Evolutionary conservation across 768 basidiomycete species (phyloP), one percentile per base, ranked within the genome.

Genomic region (Brasilioporus rufonigricans): DNA sequence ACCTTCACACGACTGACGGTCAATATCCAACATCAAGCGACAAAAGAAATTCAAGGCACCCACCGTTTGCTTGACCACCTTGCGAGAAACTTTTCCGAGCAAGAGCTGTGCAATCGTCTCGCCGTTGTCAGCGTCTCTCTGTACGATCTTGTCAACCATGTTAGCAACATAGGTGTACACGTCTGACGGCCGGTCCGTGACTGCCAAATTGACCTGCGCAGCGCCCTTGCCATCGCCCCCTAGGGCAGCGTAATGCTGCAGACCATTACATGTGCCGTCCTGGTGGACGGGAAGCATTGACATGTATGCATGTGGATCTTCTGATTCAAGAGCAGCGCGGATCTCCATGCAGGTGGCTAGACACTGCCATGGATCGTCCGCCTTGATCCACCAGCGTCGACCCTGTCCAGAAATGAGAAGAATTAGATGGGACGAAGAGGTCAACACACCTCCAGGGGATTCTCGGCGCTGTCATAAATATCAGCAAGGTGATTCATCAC

Each of bases 301-400:
- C 63, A 78, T 72, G 71, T 75, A 87, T 19, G 71, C 67, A 56
- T 77, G 80, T 0, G 82, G 80, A 39, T 84, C 78, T 16, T 83
- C 81, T 1, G 87, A 88, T 39, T 87, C 80, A 0, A 95, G 77
- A 2, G 96, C 96, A 1, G 78, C 80, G 44, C 79, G 79, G n/a
- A 98, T 77, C 66, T 99, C 97, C 69, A 87, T 84, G 74, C 94
- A 98, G 1, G 91, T 83, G 18, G 96, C 90, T 35, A 98, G 87
- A 68, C 89, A 95, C 70, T 98, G 96, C 95, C 96, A 98, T 9
- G 95, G 95, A 65, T 98, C 94, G 66, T 96, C 94, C 0, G 93
- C 94, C 52, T 83, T 75, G 40, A 80, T 71, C 96, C 96, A 99
- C 96, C 95, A 98, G 47, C 81, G 77, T 7, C 73, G 67, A 23